Evolutionary conservation across 2,329 filamentous ascomycete species (phyloP), one percentile per base, ranked within the genome.

Genomic region (Aspergillus sp.): DNA sequence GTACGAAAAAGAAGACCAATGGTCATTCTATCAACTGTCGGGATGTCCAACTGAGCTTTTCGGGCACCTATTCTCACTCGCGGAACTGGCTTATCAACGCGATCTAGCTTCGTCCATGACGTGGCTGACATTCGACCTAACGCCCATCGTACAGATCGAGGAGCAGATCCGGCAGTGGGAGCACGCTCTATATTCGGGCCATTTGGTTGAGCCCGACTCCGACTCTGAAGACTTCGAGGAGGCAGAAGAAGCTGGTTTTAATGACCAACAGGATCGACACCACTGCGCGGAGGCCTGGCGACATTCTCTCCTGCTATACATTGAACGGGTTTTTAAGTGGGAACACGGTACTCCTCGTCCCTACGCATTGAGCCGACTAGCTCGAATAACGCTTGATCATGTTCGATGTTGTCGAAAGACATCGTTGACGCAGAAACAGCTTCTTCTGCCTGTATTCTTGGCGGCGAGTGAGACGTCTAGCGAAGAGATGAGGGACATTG

Each of bases 371-470:
- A 12, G 14, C 7, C 65, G 66, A 20, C 54, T 74, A 5, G 65
- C 68, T 0, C 71, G 73, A 11, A 63, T 61, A n/a, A 71, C 67
- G 1, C 63, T 77, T 46, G 68, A 71, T 42, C 67, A 73, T 60
- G 67, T 72, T n/a, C 58, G 65, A 6, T 69, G 67, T 18, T 75
- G 72, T 55, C 64, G 71, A 9, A 59, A 57, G 14, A 69, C 64
- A 11, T 67, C 65, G 0, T 67, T 72, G 49, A 64, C 71, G 0
- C 74, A 76, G 58, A 77, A 77, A 54, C 75, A 77, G 49, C 62
- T 77, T 0, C 67, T 78, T 2, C 65, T 78, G 1, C 74, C 75
- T 0, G 67, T 76, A 0, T 77, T 78, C 36, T 58, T 78, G 0
- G 73, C 73, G 0, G 74, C 68, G 2, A 67, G 66, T 20, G 75